These are phyloP conservation scores for Rhexocercosporidium sp. DNA, from an alignment of 2,329 filamentous ascomycete genomes.

Conservation along the genomic window DNA sequence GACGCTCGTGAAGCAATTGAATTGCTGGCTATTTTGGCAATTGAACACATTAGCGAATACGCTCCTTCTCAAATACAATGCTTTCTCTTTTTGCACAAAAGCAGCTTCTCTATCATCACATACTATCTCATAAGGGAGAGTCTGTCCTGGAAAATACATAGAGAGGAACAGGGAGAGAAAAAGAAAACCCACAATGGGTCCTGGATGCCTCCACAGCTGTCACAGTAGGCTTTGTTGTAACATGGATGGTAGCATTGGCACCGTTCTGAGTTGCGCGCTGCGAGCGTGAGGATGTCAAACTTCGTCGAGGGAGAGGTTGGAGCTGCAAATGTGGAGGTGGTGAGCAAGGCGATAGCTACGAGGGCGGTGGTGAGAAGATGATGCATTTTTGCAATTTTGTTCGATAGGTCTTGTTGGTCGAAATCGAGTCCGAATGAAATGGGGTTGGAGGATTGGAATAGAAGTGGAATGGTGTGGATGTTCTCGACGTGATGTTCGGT, in stretches of 20 bases:
- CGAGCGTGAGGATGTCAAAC: background rate
- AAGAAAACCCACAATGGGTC: slow-evolving; percentile 5
- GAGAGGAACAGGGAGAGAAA: background rate
- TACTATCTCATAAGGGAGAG: too few relatives aligned
- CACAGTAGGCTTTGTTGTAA: slow-evolving; percentile 3
- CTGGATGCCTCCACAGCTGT: background rate
- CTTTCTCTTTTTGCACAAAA: background rate
- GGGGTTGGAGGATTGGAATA: too few relatives aligned
- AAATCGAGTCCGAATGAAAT: too few relatives aligned
- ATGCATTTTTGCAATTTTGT: background rate
- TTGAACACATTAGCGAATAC: background rate
- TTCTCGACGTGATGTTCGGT: too few relatives aligned
- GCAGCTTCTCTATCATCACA: background rate
- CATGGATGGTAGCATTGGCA: background rate
- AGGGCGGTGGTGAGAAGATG: background rate
- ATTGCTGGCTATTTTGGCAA: background rate
- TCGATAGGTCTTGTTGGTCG: too few relatives aligned
- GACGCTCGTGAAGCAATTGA: slow-evolving; percentile 4
- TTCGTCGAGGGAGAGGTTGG: background rate
- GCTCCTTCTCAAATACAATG: too few relatives aligned
- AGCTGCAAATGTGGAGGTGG: background rate
- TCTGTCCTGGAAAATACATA: too few relatives aligned
- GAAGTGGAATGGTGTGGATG: too few relatives aligned
- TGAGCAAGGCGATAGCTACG: background rate
- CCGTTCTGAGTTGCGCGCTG: background rate